A percentile compares a stretch with the other conserved stretches of the same genome.
Conservation (phyloP, 179 eudicot species). For the Spergularia azorica region DNA sequence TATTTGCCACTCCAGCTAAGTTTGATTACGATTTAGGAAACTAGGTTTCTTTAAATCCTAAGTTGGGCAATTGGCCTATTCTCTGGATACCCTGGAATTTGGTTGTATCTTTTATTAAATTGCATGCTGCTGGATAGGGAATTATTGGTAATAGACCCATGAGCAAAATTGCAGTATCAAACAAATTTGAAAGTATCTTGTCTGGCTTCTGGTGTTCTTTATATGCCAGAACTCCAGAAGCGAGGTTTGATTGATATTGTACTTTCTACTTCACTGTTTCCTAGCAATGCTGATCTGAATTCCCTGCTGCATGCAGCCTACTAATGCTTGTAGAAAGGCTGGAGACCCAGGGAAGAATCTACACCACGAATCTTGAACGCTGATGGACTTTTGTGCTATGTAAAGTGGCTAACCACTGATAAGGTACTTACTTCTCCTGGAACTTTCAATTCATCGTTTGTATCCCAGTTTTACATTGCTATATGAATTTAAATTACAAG, state of each 20-base stretch:
- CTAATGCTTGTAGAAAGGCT: slow-evolving; percentile 63
- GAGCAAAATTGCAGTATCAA: no score
- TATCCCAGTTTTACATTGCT: neutral
- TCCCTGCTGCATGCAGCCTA: slow-evolving; percentile 52
- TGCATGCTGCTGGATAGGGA: neutral
- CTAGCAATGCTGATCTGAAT: neutral
- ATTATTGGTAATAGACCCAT: neutral
- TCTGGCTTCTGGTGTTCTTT: no score
- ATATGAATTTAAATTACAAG: neutral
- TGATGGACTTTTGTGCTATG: slow-evolving; percentile 89
- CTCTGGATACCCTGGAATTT: neutral
- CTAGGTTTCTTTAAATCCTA: slow-evolving; percentile 90
- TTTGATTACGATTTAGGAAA: slow-evolving; percentile 86
- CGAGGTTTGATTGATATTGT: no score
- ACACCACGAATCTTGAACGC: slow-evolving; percentile 72
- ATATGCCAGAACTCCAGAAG: no score
- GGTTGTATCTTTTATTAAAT: neutral
- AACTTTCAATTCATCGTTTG: slow-evolving; percentile 6
- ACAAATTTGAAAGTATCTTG: no score
- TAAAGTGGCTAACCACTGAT: slow-evolving; percentile 89
- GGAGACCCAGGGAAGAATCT: slow-evolving; percentile 57
- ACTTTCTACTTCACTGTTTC: no score
- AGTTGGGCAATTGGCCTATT: slow-evolving; percentile 43
- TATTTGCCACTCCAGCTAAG: slow-evolving; percentile 73
- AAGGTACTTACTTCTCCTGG: slow-evolving; percentile 44